Conservation (phyloP, 2,329 filamentous ascomycete genomes). For the Beauveria pseudobassiana region DNA sequence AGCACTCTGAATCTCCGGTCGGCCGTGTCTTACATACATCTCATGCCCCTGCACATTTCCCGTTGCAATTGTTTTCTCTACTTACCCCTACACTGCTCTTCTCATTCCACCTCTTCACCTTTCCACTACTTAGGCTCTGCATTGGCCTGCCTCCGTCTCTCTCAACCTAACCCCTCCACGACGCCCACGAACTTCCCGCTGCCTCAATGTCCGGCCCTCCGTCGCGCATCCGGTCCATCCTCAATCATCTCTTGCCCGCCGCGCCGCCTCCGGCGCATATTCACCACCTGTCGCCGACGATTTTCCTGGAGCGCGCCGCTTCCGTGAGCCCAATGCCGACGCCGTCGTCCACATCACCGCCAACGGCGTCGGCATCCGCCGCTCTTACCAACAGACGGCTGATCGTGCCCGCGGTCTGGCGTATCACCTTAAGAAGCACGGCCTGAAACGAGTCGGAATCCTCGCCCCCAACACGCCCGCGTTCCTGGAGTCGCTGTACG, state of each 20-base stretch:
- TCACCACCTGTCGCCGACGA: slow-evolving; percentile 78
- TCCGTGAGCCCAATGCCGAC: slow-evolving; percentile 73
- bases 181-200: too few species aligned
- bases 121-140: too few species aligned
- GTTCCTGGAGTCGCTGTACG: slow-evolving; percentile 86
- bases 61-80: too few species aligned
- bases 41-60: too few species aligned
- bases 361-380: slow-evolving; percentile 64
- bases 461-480: slow-evolving; percentile 89
- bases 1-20: too few species aligned
- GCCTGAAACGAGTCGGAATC: slow-evolving; percentile 71
- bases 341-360: slow-evolving; percentile 82
- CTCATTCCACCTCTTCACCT: too few species aligned
- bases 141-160: too few species aligned
- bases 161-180: too few species aligned
- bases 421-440: slow-evolving; percentile 74
- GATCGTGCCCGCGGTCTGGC: slow-evolving; percentile 82
- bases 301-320: slow-evolving; percentile 79
- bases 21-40: too few species aligned
- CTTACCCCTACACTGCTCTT: too few species aligned
- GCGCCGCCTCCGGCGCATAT: slow-evolving; percentile 48
- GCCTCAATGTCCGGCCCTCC: slow-evolving; percentile 54
- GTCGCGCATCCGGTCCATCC: slow-evolving; percentile 52
- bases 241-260: slow-evolving; percentile 39
- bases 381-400: slow-evolving; percentile 74